Percentiles rank a stretch among this genome's conserved stretches.
phyloP scores from a whole-genome alignment of 257 asterid species.

The Paulownia fortunei region DNA sequence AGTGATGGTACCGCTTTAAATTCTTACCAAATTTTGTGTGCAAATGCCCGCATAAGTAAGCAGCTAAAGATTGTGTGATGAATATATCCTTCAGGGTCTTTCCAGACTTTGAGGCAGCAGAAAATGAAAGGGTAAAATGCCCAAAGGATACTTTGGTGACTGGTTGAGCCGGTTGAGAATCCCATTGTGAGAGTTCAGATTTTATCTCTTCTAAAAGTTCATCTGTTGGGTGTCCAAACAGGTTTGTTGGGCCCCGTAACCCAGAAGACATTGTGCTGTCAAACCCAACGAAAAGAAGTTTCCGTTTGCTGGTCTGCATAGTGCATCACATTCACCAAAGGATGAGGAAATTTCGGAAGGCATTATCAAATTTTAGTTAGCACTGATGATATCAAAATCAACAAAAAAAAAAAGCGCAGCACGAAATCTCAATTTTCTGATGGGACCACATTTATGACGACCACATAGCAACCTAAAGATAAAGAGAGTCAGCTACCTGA shows the following conservation, averaged over 20 bases:
- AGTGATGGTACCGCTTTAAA: constrained; percentile 75
- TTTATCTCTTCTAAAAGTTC: constrained; percentile 64
- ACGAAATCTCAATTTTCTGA: neutral
- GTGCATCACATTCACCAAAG: constrained; percentile 35
- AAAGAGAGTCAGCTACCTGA: constrained; percentile 55
- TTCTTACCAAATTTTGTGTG: constrained; percentile 81
- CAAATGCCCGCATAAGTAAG: constrained; percentile 93
- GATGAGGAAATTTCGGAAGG: constrained; percentile 23
- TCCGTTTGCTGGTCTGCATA: constrained; percentile 71
- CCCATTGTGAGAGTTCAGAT: constrained; percentile 75
- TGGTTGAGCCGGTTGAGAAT: constrained; percentile 50
- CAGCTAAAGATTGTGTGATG: constrained; percentile 54
- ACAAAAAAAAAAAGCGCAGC: neutral
- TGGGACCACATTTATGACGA: neutral
- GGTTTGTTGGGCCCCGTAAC: constrained; percentile 91
- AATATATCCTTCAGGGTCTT: constrained; percentile 69
- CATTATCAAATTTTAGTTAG: constrained; percentile 9
- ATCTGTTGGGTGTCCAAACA: constrained; percentile 97
- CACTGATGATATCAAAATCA: neutral
- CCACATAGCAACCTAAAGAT: neutral
- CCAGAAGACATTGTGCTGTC: constrained; percentile 81
- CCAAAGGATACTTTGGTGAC: constrained; percentile 81
- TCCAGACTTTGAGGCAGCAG: constrained; percentile 80
- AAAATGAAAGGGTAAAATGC: constrained; percentile 92
- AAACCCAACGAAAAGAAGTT: constrained; percentile 82